Base-by-base conservation (phyloP, 768 basidiomycete species). In the Mycena rosella region DNA sequence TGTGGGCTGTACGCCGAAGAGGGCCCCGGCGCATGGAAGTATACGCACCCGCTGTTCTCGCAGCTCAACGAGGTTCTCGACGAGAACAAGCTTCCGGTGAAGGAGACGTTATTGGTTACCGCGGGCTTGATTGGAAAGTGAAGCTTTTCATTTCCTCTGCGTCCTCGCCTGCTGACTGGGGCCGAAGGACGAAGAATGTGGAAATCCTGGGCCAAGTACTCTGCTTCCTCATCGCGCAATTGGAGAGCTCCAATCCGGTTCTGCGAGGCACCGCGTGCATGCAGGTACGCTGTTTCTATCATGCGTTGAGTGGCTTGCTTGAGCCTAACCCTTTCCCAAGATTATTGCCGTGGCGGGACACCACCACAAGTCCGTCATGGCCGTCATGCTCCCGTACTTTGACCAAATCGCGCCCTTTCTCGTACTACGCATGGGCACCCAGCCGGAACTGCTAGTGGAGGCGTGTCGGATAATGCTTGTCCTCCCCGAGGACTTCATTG, bases 311-410 rank as follows among this genome's bases (percentile, higher is more conserved):
- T 24, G 9, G 58, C 71, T 26, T 72, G 38, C 38, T 18, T 60
- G 48, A 45, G 59, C 27, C 56, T 66, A 44, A 73, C 72, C 4
- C 30, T 55, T 57, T 48, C 7, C 13, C 60, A 45, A 96, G 93
- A 82, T 95, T 27, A 75, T 85, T 17, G 81, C 82, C 0, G 74
- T 94, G 20, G 84, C 89, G 26, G 89, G 85, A 60, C 76, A 84
- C 58, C 84, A 89, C 69, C 83, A 87, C 34, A 92, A 92, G 74
- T 74, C 83, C 0, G 85, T 89, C 0, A 93, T 94, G 74, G 83
- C 84, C 17, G 82, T 96, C 48, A 75, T 94, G 17, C 84, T 86
- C 9, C 95, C 94, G 2, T 90, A 91, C 75, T 82, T 95, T 65
- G 83, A 88, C 32, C 82, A 86, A 38, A 84, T 96, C 44, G 88